phyloP scores from a whole-genome alignment of 768 basidiomycete species.

The Gymnopilus dilepis region DNA sequence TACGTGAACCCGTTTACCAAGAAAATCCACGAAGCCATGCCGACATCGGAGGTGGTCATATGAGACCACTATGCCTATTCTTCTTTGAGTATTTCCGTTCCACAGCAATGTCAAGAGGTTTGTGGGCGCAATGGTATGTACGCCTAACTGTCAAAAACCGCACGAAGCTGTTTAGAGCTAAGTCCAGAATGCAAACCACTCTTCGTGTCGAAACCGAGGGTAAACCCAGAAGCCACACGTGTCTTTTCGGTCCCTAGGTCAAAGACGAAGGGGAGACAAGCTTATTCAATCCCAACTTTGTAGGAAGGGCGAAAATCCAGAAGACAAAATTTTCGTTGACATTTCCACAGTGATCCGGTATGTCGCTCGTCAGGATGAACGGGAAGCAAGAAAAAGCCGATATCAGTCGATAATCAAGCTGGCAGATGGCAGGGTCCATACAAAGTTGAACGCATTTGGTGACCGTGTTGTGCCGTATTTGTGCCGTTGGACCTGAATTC shows the following conservation, averaged over 20 bases:
- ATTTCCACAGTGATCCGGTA: conserved; percentile 1
- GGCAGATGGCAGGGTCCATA: neutral
- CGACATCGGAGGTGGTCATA: conserved; percentile 1
- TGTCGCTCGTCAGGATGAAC: neutral
- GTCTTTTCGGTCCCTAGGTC: too few relatives aligned
- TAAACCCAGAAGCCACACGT: too few relatives aligned
- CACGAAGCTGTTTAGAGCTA: neutral
- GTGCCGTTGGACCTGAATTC: neutral
- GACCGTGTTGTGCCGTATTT: neutral
- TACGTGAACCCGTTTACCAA: neutral
- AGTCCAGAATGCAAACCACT: neutral
- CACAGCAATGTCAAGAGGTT: neutral
- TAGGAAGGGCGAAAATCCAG: neutral
- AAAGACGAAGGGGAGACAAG: too few relatives aligned
- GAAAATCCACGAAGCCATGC: neutral
- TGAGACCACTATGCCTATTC: neutral
- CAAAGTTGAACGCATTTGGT: neutral
- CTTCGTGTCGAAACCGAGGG: neutral
- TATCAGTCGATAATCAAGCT: conserved; percentile 1
- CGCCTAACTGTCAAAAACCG: neutral
- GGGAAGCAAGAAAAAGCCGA: neutral
- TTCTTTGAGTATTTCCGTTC: conserved; percentile 15
- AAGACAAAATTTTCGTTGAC: neutral
- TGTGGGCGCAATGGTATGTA: neutral
- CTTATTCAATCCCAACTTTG: neutral